Base-by-base conservation (phyloP, 2,329 filamentous ascomycete species). In the Pseudohalonectria lignicola region DNA sequence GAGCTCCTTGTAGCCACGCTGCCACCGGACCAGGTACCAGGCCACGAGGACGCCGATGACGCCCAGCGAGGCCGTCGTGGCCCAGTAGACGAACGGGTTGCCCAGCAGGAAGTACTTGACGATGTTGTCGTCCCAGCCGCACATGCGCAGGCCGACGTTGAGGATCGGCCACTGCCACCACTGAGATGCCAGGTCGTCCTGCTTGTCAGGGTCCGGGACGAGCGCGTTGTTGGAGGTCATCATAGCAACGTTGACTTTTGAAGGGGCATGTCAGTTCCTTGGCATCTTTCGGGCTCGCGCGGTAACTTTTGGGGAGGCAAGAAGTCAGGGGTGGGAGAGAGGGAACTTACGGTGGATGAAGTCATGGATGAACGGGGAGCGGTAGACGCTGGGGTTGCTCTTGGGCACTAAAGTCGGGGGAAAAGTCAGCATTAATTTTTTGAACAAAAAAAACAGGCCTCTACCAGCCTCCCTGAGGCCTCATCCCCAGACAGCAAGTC, bases 161-260 rank as follows among this genome's bases (percentile, higher is more conserved):
- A 98, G 77, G 45, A 98, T 77, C 16, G 92, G 92, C 92, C 92
- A 98, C 64, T 98, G 88, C 92, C 92, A 98, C 70, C 88, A 95
- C 48, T 87, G 72, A 12, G 92, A 98, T 23, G 92, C 92, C 34
- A 98, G 76, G 54, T 98, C 92, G 53, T 98, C 92, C 61, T 98
- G 92, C 74, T 98, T 98, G 60, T 98, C 92, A 4, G 92, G 90
- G 54, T 98, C 92, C 4, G 92, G 92, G 16, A 98, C 86, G 33
- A 98, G 77, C 18, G 92, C 92, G 55, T 98, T 98, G 73, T 98
- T 98, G 29, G 92, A 96, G 4, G 92, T 98, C 90, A 96, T 95
- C 92, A 98, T 98, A 45, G 92, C 92, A 44, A 98, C 92, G 57
- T 98, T 98, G 44, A 96, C 36, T 37, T 26, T 18, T 21, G 31